Evolutionary conservation across 805 yeast species (phyloP), one percentile per base, ranked within the genome.

Genomic region (Helenozyma rhizophorensis): DNA sequence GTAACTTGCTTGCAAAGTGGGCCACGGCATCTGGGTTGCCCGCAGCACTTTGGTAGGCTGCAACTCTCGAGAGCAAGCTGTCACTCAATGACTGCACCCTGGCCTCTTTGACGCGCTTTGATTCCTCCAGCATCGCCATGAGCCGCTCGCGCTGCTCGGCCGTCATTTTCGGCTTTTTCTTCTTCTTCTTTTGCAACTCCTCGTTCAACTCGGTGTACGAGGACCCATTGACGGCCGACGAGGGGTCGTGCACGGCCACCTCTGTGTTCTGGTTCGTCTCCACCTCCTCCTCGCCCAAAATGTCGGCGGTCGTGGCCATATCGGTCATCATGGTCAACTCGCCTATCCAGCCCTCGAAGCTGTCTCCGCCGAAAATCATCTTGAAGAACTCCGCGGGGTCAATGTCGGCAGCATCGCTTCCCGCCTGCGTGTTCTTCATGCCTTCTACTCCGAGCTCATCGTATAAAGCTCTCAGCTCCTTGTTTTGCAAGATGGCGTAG

Each of bases 291-390:
- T 9, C 37, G 31, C 41, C 49, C 39, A 63, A 42, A 14, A 73
- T 58, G 16, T 71, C 83, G 4, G 81, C 76, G 4, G 77, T 71
- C 45, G 78, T 72, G 8, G 82, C 73, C 53, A 93, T 62, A 47
- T 88, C 94, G 48, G 76, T 78, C 51, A 93, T 58, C 54, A 89
- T 68, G 18, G 88, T 75, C 40, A 88, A 62, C 54, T 93, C 96
- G 4, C 98, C 98, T 48, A 90, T 85, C 71, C 88, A 84, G 37
- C 76, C 83, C 36, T 73, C 64, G 53, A 84, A 84, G 1, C 80
- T 78, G 39, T 80, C 88, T 34, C 94, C 94, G 36, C 94, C 94
- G 57, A 84, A 93, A 23, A 93, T 84, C 53, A 72, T 70, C 18
- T 82, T 73, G 60, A 93, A 87, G 50, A 86, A 82, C 54, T 89